Percentiles rank a stretch among this genome's conserved stretches.
phyloP scores from a whole-genome alignment of 2,329 filamentous ascomycete species.

The Calonectria fujianensis region DNA sequence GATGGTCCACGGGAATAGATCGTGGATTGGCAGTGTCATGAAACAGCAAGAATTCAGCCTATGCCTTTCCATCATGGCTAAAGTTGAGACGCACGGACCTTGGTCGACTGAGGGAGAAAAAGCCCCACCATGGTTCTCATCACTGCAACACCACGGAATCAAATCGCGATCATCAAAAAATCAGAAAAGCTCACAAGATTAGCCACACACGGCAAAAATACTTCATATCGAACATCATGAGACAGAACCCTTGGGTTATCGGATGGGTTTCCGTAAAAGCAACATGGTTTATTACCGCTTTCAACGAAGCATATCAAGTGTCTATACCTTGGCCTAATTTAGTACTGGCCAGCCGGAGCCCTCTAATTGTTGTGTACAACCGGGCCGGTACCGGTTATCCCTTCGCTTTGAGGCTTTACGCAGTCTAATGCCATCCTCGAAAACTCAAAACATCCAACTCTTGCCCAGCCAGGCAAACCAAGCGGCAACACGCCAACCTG shows the following conservation, averaged over 20 bases:
- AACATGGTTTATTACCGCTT: slow-evolving; percentile 17
- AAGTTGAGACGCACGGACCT: slow-evolving; percentile 45
- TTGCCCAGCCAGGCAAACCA: slow-evolving; percentile 28
- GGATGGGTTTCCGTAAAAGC: not conserved
- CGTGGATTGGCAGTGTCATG: slow-evolving; percentile 11
- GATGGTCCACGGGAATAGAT: not conserved
- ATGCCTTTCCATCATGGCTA: not conserved
- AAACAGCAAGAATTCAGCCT: not conserved
- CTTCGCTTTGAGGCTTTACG: slow-evolving; percentile 43
- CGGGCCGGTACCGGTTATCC: slow-evolving; percentile 41
- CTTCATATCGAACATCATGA: not conserved
- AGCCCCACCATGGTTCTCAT: not conserved
- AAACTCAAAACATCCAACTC: slow-evolving; percentile 37
- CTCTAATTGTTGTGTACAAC: slow-evolving; percentile 47
- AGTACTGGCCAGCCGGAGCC: slow-evolving; percentile 30
- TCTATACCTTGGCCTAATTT: slow-evolving; percentile 1
- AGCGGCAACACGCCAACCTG: slow-evolving; percentile 17
- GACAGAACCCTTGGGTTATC: not conserved
- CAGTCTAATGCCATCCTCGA: slow-evolving; percentile 48
- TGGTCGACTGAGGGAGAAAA: not conserved
- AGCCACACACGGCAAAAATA: not conserved
- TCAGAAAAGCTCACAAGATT: not conserved
- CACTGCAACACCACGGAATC: not conserved
- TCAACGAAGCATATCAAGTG: not conserved
- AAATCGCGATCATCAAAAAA: not conserved